Evolutionary conservation across 352 stramenopile species (phyloP), one percentile per base, ranked within the genome.

Genomic region (Pilasporangium apinafurcum): DNA sequence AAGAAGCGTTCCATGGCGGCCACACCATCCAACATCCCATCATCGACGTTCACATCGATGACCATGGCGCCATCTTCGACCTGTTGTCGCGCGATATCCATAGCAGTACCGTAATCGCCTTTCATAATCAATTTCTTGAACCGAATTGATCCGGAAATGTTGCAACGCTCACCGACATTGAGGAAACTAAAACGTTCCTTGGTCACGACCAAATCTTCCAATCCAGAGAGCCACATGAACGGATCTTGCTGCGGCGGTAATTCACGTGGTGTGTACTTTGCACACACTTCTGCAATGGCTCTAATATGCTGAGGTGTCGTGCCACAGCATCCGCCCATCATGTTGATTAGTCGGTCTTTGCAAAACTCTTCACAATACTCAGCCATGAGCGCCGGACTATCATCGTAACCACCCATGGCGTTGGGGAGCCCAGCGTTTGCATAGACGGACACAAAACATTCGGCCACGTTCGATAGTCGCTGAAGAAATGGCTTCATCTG

Each of bases 31-130:
- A 98, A 63, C 70, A 98, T 96, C 51, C 95, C 95, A 58, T 98
- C 95, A 58, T 98, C 95, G n/a, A 98, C 89, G 66, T 98, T 98
- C 51, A 98, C 96, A 65, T 98, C 93, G 60, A 98, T 96, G 8
- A 98, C 92, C 78, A 98, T 96, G 20, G 95, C 95, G 38, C 95
- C 95, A 56, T 98, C 95, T 49, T 97, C 95, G 6, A 98, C 92
- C 60, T 98, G 95, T 47, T 97, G 80, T 50, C 96, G 96, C 4
- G 95, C 95, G 59, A 98, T 95, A 41, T 98, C 92, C 93, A 98
- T 98, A 17, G 91, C 92, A 48, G 86, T 86, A 43, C 59, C 83
- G 59, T 98, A 98, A 54, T 98, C 86, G 18, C 93, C 91, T 32
- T 84, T 83, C 73, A 98, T 86, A 61, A 98, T 98, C 17, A 98